These are phyloP conservation scores for cucumber (Cucumis sativus) DNA, from an alignment of 306 rosid species.

Conservation along the genomic window DNA sequence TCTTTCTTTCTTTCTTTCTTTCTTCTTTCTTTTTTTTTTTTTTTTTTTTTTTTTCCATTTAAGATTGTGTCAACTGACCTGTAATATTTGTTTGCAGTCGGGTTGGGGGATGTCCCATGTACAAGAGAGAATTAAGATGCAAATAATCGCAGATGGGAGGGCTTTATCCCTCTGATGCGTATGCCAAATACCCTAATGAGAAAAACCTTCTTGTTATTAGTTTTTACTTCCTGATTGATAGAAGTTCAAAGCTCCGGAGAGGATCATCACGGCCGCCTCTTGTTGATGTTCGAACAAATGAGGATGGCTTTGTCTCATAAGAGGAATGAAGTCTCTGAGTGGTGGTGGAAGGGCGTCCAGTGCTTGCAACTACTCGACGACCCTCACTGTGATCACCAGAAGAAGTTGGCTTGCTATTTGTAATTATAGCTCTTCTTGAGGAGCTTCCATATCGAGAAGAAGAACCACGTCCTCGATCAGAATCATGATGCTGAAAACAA, in stretches of 20 bases:
- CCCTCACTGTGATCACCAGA: conserved; percentile 56
- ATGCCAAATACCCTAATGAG: neutral
- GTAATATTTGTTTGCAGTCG: conserved; percentile 1
- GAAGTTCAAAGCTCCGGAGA: conserved; percentile 78
- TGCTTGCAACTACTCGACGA: conserved; percentile 44
- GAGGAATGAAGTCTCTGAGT: conserved; percentile 38
- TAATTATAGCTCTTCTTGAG: conserved; percentile 53
- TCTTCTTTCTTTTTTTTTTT: too few species aligned
- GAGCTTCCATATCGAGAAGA: conserved; percentile 74
- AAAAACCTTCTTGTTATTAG: conserved; percentile 15
- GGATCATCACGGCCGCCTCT: conserved; percentile 73
- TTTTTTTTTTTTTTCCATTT: neutral
- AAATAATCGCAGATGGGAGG: conserved; percentile 16
- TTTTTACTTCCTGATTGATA: conserved; percentile 66
- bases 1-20: too few species aligned
- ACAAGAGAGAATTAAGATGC: conserved; percentile 16
- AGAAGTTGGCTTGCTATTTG: conserved; percentile 50
- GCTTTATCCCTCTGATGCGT: conserved; percentile 14
- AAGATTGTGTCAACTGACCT: conserved; percentile 12
- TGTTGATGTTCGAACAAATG: conserved; percentile 27
- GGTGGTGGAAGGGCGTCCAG: conserved; percentile 42
- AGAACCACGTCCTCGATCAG: conserved; percentile 55
- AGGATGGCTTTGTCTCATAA: conserved; percentile 38
- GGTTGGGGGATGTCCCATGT: conserved; percentile 21
- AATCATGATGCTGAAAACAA: conserved; percentile 48